phyloP scores from a whole-genome alignment of 2,329 filamentous ascomycete genomes.

The Aspergillus cejpii region DNA sequence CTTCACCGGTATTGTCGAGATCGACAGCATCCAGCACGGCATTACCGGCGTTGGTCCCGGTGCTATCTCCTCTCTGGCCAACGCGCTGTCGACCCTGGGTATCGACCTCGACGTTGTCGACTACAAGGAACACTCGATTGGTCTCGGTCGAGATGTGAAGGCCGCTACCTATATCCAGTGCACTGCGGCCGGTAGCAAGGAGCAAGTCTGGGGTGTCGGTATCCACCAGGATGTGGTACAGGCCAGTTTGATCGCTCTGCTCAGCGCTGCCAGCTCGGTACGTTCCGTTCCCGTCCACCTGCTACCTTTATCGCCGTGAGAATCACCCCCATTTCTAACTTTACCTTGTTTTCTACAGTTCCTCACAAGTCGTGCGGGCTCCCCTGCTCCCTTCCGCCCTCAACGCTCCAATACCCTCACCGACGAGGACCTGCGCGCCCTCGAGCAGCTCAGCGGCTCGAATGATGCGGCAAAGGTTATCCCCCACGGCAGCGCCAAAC shows the following conservation, averaged over 20 bases:
- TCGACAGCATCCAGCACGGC: constrained; percentile 72
- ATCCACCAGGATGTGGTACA: constrained; percentile 91
- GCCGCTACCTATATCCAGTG: constrained; percentile 96
- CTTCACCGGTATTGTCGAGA: constrained; percentile 76
- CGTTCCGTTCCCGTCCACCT: constrained; percentile 32
- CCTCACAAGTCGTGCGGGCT: constrained; percentile 61
- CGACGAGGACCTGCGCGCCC: constrained; percentile 40
- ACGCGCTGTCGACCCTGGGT: constrained; percentile 69
- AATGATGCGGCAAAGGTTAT: constrained; percentile 16
- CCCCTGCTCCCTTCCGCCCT: constrained; percentile 58
- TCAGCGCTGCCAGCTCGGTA: constrained; percentile 80
- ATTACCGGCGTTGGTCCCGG: constrained; percentile 80
- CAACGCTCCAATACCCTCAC: constrained; percentile 49
- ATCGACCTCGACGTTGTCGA: constrained; percentile 86
- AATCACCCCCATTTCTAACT: constrained; percentile 3
- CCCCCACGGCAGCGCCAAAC: constrained; percentile 23
- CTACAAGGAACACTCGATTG: constrained; percentile 95
- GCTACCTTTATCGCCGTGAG: background rate
- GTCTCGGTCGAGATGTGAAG: constrained; percentile 71
- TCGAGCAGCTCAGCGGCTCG: constrained; percentile 35
- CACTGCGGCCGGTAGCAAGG: constrained; percentile 57
- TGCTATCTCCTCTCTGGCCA: constrained; percentile 79
- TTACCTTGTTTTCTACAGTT: constrained; percentile 49
- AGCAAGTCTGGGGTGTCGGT: constrained; percentile 42
- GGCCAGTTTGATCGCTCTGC: constrained; percentile 75